Percentiles rank a stretch among this genome's conserved stretches.
Evolutionary conservation across 176 grass and related monocot species (phyloP).

Genomic region (Metroxylon sagu): DNA sequence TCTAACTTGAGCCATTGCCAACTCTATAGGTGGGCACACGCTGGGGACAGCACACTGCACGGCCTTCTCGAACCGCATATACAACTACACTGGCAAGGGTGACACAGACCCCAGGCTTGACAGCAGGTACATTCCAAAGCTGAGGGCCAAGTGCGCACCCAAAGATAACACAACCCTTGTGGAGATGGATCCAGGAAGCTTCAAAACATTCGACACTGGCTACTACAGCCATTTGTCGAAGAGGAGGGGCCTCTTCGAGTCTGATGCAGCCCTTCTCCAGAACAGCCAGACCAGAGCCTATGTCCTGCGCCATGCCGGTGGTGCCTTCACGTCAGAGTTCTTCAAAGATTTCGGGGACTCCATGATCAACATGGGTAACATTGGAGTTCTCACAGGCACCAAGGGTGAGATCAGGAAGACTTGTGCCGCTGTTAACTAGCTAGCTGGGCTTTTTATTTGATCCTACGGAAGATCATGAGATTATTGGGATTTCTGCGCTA

Average conservation of each 20-base stretch:
- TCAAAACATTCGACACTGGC: slow-evolving; percentile 59
- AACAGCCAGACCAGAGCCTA: slow-evolving; percentile 45
- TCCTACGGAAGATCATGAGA: no score
- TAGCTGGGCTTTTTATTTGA: no score
- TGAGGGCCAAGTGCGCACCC: slow-evolving; percentile 32
- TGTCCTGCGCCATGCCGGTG: slow-evolving; percentile 47
- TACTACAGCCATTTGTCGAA: slow-evolving; percentile 55
- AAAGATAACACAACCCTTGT: slow-evolving; percentile 54
- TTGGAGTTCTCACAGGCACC: slow-evolving; percentile 37
- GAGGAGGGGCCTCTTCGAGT: slow-evolving; percentile 65
- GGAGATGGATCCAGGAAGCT: slow-evolving; percentile 89
- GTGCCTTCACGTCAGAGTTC: slow-evolving; percentile 30
- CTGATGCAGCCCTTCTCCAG: slow-evolving; percentile 65
- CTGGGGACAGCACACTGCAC: slow-evolving; percentile 69
- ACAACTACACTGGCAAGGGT: slow-evolving; percentile 72
- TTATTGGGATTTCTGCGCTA: no score
- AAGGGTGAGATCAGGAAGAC: slow-evolving; percentile 69
- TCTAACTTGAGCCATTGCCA: not conserved
- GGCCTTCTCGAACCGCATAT: slow-evolving; percentile 47
- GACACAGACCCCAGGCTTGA: slow-evolving; percentile 13
- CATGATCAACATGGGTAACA: slow-evolving; percentile 61
- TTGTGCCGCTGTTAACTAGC: slow-evolving; percentile 36
- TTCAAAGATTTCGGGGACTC: slow-evolving; percentile 56
- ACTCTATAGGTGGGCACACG: slow-evolving; percentile 51
- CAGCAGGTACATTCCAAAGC: slow-evolving; percentile 7